Conservation (phyloP, 2,329 filamentous ascomycete species). For the Aspergillus novofumigatus region DNA sequence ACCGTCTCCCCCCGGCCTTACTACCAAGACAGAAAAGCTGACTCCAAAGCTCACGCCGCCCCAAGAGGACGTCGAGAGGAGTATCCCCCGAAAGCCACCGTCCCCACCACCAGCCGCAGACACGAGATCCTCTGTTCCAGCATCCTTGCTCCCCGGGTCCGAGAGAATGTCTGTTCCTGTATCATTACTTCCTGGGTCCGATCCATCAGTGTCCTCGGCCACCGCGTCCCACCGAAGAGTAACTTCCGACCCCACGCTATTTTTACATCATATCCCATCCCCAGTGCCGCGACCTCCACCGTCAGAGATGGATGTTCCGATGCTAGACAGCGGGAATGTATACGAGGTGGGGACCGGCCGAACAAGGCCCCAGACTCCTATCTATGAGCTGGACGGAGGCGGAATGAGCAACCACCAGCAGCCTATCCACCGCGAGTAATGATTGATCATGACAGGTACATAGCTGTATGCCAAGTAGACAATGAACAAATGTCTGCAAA, state of each 20-base stretch:
- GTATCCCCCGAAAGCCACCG: constrained; percentile 13
- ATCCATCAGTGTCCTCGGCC: background rate
- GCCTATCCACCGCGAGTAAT: constrained; percentile 13
- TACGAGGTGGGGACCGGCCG: constrained; percentile 13
- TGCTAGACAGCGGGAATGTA: constrained; percentile 21
- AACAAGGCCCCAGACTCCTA: background rate
- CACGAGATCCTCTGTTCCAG: background rate
- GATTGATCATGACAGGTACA: background rate
- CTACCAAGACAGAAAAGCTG: background rate
- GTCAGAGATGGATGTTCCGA: constrained; percentile 17
- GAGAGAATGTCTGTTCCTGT: background rate
- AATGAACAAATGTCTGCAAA: background rate
- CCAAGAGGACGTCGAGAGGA: background rate
- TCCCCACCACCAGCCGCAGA: constrained; percentile 4
- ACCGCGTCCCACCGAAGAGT: background rate
- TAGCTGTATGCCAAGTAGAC: background rate
- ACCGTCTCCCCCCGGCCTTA: background rate
- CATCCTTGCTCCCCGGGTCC: constrained; percentile 1
- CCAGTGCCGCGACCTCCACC: constrained; percentile 1
- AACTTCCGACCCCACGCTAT: constrained; percentile 5
- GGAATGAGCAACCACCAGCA: constrained; percentile 14
- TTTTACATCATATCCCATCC: constrained; percentile 3
- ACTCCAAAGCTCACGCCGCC: background rate
- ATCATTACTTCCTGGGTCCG: background rate
- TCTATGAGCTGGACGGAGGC: constrained; percentile 21